Evolutionary conservation across 1,139 yeast genomes (phyloP), one percentile per base, ranked within the genome.

Genomic region (Saccharomyces hybrid): DNA sequence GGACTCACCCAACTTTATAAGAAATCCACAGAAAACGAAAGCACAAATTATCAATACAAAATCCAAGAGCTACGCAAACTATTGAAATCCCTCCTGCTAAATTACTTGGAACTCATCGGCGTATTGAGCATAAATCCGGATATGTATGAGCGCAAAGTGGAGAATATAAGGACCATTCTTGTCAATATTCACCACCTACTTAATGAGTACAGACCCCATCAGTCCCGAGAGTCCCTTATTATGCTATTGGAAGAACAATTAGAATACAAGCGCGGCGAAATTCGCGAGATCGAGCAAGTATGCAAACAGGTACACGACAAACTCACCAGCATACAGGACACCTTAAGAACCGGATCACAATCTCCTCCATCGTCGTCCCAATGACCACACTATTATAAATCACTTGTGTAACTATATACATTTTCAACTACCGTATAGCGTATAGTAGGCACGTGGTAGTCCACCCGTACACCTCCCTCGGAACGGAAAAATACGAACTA

Each of bases 161-260:
- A 87, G 60, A 82, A 86, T 61, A 78, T 89, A 52, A 79, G 90
- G 55, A 76, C 84, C 19, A 79, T 88, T n/a, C 72, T 89, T 55
- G 84, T 89, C 65, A 89, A 89, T 66, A 84, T 88, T 60, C 95
- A 88, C 67, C 96, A 89, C 67, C 72, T 89, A 53, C 72, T 89
- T 57, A 89, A 89, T 69, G 88, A 88, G 54, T 89, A 88, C 70
- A 75, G 96, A 55, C 96, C 96, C 0, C 96, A 89, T 68, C 97
- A 89, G 66, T 84, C 91, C 6, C 76, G 96, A 49, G 96, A 89
- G 63, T 83, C 89, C 57, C 77, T 89, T 60, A 84, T 87, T 50
- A 76, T 84, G 78, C 73, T 87, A 54, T 73, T 89, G 68, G 83
- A 80, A 63, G 83, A 82, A 53, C 86, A 84, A 63, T 77, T 85